phyloP scores from a whole-genome alignment of 441 rosid species.

The Macaranga tanarius region DNA sequence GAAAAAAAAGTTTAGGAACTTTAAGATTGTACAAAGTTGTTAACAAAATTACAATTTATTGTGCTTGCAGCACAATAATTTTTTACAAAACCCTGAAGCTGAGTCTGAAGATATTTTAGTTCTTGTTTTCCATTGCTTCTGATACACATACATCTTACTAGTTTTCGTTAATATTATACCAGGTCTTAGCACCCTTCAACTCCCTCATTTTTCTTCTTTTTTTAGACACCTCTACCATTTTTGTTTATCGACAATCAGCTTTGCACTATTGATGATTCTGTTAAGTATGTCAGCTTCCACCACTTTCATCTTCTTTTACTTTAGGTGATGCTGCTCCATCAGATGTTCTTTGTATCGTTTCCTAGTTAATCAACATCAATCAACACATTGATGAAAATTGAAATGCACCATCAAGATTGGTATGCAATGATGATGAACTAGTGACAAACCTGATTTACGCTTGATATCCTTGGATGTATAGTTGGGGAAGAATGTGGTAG shows the following conservation, averaged over 20 bases:
- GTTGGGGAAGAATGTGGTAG: slow-evolving; percentile 5
- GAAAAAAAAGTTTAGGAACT: background rate
- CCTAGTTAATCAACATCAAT: slow-evolving; percentile 10
- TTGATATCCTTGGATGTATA: background rate
- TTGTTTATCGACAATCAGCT: background rate
- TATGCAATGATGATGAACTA: background rate
- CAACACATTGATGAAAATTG: background rate
- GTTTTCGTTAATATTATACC: background rate
- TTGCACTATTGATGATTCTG: background rate
- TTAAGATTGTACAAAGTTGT: slow-evolving; percentile 11
- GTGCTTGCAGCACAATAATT: background rate
- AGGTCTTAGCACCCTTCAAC: background rate
- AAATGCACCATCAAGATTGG: background rate
- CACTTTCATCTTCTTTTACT: slow-evolving; percentile 1
- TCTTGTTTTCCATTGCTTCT: slow-evolving; percentile 4
- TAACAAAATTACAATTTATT: background rate
- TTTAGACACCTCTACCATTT: background rate
- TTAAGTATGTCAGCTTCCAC: background rate
- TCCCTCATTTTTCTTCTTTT: background rate
- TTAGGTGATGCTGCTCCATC: background rate
- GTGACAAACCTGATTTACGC: background rate
- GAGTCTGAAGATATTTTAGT: background rate
- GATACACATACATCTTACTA: background rate
- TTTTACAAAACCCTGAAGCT: background rate
- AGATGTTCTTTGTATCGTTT: background rate